Evolutionary conservation across 257 asterid genomes (phyloP).

Genomic region (Lycium ferocissimum): DNA sequence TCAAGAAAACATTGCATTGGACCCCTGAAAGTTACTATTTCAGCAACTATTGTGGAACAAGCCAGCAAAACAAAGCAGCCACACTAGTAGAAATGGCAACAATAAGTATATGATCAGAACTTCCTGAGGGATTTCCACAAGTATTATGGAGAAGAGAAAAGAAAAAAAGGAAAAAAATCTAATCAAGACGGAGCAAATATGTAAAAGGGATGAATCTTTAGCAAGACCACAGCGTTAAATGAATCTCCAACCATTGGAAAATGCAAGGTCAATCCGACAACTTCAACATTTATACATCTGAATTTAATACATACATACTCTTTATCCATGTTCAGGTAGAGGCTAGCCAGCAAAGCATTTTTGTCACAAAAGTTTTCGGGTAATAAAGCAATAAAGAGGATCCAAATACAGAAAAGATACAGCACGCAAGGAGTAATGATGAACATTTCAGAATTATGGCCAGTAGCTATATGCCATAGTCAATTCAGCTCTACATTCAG

Average conservation of each 20-base stretch:
- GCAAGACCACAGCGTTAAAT: not conserved
- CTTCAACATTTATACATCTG: constrained; percentile 2
- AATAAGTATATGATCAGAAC: not conserved
- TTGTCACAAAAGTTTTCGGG: too few species aligned
- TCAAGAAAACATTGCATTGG: too few species aligned
- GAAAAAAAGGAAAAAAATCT: too few species aligned
- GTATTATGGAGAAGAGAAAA: not conserved
- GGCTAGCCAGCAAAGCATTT: not conserved
- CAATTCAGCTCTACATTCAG: too few species aligned
- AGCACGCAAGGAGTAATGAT: too few species aligned
- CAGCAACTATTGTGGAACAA: too few species aligned
- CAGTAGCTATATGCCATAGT: too few species aligned
- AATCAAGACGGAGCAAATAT: not conserved
- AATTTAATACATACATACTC: not conserved
- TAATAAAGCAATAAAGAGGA: too few species aligned
- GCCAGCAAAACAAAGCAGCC: not conserved
- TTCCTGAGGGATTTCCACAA: not conserved
- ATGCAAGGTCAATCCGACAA: not conserved
- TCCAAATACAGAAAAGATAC: too few species aligned
- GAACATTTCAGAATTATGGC: too few species aligned
- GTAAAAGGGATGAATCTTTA: not conserved
- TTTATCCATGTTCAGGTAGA: not conserved
- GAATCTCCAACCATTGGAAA: not conserved
- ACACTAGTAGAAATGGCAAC: not conserved
- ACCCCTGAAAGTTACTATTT: too few species aligned